phyloP scores from a whole-genome alignment of 495 filamentous ascomycete species.

The Hypoxylon cercidicola region DNA sequence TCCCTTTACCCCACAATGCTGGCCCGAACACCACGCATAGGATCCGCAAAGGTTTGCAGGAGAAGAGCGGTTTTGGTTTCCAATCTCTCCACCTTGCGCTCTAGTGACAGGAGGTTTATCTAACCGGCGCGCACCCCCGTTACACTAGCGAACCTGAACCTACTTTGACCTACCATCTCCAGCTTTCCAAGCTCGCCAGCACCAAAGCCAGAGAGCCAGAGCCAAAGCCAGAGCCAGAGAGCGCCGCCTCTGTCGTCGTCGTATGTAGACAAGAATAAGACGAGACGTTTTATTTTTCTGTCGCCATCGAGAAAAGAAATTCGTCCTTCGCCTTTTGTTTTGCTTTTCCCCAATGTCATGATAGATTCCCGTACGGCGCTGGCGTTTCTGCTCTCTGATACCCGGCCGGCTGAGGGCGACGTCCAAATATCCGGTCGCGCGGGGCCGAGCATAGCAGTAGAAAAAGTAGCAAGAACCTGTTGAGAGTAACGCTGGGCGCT shows the following conservation, averaged over 20 bases:
- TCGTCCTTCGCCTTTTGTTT: constrained; percentile 14
- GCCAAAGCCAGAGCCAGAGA: not conserved
- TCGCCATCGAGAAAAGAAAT: constrained; percentile 4
- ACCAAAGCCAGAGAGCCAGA: not conserved
- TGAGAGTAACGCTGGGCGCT: constrained; percentile 34
- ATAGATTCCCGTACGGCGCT: constrained; percentile 33
- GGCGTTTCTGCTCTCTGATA: constrained; percentile 41
- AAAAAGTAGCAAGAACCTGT: constrained; percentile 9
- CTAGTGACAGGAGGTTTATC: constrained; percentile 39
- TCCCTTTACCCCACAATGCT: constrained; percentile 42
- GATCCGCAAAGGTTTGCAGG: constrained; percentile 24
- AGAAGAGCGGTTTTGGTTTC: constrained; percentile 35
- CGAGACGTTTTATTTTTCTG: not conserved
- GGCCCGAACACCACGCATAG: constrained; percentile 34
- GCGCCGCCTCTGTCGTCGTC: constrained; percentile 11
- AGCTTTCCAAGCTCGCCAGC: not conserved
- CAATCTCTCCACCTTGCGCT: constrained; percentile 27
- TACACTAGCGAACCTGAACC: constrained; percentile 33
- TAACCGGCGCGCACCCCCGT: constrained; percentile 41
- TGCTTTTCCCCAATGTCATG: constrained; percentile 39
- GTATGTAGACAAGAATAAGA: constrained; percentile 21
- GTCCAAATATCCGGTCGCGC: constrained; percentile 43
- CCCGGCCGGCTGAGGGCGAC: constrained; percentile 43
- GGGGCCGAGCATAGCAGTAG: constrained; percentile 27
- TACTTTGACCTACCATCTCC: constrained; percentile 14